Evolutionary conservation across 306 rosid species (phyloP).

Genomic region (Gynostemma pentaphyllum): DNA sequence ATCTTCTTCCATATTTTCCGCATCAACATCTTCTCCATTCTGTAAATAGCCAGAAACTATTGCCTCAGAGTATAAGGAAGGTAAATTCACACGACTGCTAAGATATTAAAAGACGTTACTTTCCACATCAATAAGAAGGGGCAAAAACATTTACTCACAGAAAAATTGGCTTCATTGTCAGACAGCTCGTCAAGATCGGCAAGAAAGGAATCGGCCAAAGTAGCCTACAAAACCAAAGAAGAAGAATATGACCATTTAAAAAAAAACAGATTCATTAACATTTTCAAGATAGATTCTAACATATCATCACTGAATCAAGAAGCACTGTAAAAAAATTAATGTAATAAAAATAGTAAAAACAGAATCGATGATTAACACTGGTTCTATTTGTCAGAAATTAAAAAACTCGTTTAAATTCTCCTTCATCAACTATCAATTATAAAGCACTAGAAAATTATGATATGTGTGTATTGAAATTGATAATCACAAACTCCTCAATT

Average conservation of each 20-base stretch:
- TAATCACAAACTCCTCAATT: too few species aligned
- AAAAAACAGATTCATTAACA: neutral
- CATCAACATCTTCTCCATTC: conserved; percentile 55
- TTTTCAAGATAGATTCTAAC: neutral
- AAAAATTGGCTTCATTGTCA: conserved; percentile 66
- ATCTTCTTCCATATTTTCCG: conserved; percentile 79
- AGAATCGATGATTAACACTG: neutral
- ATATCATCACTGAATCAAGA: neutral
- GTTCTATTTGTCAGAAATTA: neutral
- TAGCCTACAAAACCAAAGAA: conserved; percentile 45
- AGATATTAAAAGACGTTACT: neutral
- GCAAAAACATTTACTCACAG: conserved; percentile 26
- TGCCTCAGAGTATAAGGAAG: neutral
- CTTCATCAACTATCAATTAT: neutral
- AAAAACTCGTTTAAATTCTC: neutral
- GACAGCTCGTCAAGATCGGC: conserved; percentile 96
- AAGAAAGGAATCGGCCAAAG: conserved; percentile 91
- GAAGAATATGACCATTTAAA: neutral
- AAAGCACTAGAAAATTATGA: neutral
- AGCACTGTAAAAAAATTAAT: neutral
- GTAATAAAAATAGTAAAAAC: neutral
- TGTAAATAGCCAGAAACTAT: conserved; percentile 11
- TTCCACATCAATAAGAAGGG: neutral
- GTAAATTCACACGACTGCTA: neutral
- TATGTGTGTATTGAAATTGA: too few species aligned